Evolutionary conservation across 1,284 basidiomycete species (phyloP).

Genomic region (Ceratobasidium sp.): DNA sequence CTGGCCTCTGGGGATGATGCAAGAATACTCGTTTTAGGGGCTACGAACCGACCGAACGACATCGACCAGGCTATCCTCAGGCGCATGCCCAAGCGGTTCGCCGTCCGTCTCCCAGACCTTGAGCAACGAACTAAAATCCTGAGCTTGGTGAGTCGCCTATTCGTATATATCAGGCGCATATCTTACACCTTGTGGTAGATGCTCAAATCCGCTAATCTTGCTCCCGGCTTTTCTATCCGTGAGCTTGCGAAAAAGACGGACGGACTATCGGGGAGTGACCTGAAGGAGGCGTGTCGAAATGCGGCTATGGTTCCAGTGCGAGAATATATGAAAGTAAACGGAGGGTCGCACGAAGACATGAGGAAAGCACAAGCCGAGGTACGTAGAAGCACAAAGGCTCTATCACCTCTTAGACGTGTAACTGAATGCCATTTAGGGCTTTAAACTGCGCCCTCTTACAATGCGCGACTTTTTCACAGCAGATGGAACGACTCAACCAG

Average conservation of each 20-base stretch:
- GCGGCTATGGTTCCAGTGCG: constrained; percentile 93
- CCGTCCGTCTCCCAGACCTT: constrained; percentile 84
- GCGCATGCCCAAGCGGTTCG: constrained; percentile 98
- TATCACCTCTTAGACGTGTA: background rate
- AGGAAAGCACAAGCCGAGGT: constrained; percentile 60
- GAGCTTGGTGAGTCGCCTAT: constrained; percentile 70
- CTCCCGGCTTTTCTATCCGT: constrained; percentile 74
- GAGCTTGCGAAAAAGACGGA: constrained; percentile 80
- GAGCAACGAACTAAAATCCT: constrained; percentile 92
- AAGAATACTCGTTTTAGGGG: constrained; percentile 93
- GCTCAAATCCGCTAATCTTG: constrained; percentile 82
- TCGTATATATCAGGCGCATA: background rate
- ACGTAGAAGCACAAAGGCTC: constrained; percentile 38
- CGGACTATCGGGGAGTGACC: constrained; percentile 90
- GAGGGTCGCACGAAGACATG: constrained; percentile 59
- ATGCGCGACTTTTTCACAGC: constrained; percentile 78
- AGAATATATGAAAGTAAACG: constrained; percentile 82
- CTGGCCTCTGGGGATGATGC: constrained; percentile 80
- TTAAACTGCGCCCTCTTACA: constrained; percentile 78
- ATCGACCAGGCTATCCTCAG: constrained; percentile 96
- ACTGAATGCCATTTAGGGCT: constrained; percentile 67
- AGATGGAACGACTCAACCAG: constrained; percentile 60
- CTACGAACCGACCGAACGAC: constrained; percentile 95
- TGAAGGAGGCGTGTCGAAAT: constrained; percentile 94
- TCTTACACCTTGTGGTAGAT: constrained; percentile 67